Evolutionary conservation across 805 yeast species (phyloP), one percentile per base, ranked within the genome.

Genomic region (Myxozyma monticola): DNA sequence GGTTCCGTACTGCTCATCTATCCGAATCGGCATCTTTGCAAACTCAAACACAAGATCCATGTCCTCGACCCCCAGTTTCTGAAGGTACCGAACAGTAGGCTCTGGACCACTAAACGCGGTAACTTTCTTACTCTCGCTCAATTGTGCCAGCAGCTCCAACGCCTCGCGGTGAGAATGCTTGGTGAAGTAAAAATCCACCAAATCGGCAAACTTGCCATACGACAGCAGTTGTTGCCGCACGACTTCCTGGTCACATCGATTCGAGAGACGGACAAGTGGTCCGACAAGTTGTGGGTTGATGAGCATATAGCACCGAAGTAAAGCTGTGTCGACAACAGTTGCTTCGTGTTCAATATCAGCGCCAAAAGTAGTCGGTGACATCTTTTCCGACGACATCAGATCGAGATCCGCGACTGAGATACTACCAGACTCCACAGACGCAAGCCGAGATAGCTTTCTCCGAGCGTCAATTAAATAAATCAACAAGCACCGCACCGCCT

Each of bases 161-260:
- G 96, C 95, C 44, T 82, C 79, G 6, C 71, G 69, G 66, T 88
- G 96, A 41, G 77, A 63, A 0, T 68, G 64, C 45, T 83, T 72
- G n/a, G 84, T 79, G 58, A 72, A 81, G 60, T 84, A 87, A 62
- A 87, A 90, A 61, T 86, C 95, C 7, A 88, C 75, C 36, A 90
- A 71, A 60, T 88, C 96, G 28, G 77, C 76, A 59, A 78, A 78
- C 62, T 79, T 76, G 2, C 72, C 69, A 6, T 75, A 70, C 3
- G 68, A 62, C 9, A 74, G 65, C 25, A 88, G 74, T 43, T 78
- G 75, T 9, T 68, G 65, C 42, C 79, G 78, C 1, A 88, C 95
- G 1, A 79, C 73, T 1, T 72, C 70, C 3, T 83, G 75, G 60
- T 84, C 83, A 69, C 97, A 88, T 58, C 74, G 72, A 65, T 90